Conservation (phyloP, 2,329 filamentous ascomycete genomes). For the Hypocreales sp. region DNA sequence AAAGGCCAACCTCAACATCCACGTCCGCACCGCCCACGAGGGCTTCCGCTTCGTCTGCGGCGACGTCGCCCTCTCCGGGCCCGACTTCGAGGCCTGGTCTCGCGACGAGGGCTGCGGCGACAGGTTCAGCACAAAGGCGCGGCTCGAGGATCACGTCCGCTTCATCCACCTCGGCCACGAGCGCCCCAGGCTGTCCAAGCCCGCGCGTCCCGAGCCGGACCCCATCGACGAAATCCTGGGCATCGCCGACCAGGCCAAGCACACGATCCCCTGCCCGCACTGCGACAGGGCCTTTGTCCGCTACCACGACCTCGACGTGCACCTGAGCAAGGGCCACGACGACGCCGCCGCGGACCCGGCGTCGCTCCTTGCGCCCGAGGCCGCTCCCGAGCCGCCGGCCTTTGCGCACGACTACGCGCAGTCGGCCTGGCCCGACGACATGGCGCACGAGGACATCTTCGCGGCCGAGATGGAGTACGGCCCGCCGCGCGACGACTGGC, state of each 20-base stretch:
- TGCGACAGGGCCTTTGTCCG: slow-evolving; percentile 32
- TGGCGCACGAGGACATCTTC: slow-evolving; percentile 17
- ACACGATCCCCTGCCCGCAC: slow-evolving; percentile 27
- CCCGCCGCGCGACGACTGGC: slow-evolving; percentile 23
- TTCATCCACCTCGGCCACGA: slow-evolving; percentile 59
- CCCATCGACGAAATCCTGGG: slow-evolving; percentile 28
- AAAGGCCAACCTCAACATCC: slow-evolving; percentile 66
- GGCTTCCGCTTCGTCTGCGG: slow-evolving; percentile 70
- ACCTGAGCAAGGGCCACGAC: slow-evolving; percentile 20
- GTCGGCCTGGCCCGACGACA: slow-evolving; percentile 9
- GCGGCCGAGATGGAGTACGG: slow-evolving; percentile 17
- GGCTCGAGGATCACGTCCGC: slow-evolving; percentile 71
- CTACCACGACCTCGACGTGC: slow-evolving; percentile 31
- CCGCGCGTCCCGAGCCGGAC: slow-evolving; percentile 7
- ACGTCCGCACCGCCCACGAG: slow-evolving; percentile 64
- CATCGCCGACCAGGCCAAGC: slow-evolving; percentile 21
- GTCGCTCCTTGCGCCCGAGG: slow-evolving; percentile 9
- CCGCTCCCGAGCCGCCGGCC: slow-evolving; percentile 6
- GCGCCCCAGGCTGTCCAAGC: slow-evolving; percentile 20
- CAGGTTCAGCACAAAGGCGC: slow-evolving; percentile 60
- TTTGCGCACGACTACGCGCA: slow-evolving; percentile 8
- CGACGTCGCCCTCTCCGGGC: slow-evolving; percentile 40
- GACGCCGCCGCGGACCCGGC: slow-evolving; percentile 6
- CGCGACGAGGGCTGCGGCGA: slow-evolving; percentile 55
- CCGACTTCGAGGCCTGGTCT: slow-evolving; percentile 48